Conservation (phyloP, 1,284 basidiomycete genomes). For the Quambalaria eucalypti region DNA sequence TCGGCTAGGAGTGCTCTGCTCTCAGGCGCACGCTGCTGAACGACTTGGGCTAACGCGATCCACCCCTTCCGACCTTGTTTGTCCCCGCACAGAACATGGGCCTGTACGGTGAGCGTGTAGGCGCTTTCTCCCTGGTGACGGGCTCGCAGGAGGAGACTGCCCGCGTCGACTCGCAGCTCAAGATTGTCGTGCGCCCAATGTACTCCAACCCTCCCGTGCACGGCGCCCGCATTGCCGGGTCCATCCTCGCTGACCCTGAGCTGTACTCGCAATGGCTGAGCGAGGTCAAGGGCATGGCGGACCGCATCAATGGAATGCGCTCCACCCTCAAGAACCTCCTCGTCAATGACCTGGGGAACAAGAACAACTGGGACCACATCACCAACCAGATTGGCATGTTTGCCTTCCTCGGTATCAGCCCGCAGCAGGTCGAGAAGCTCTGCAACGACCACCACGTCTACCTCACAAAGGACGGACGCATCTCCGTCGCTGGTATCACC, state of each 20-base stretch:
- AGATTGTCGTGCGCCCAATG: constrained; percentile 92
- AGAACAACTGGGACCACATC: constrained; percentile 42
- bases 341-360: constrained; percentile 42
- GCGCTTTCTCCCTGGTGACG: constrained; percentile 38
- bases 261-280: constrained; percentile 49
- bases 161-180: constrained; percentile 52
- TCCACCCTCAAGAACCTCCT: constrained; percentile 41
- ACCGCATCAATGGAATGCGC: constrained; percentile 48
- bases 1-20: not conserved
- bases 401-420: constrained; percentile 44
- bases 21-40: not conserved
- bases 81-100: constrained; percentile 44
- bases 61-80: not conserved
- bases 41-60: too few relatives aligned
- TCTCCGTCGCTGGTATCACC: constrained; percentile 47
- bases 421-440: constrained; percentile 46
- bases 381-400: constrained; percentile 48
- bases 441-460: constrained; percentile 47
- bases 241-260: constrained; percentile 47
- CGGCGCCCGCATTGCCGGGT: constrained; percentile 50
- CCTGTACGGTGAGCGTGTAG: constrained; percentile 47
- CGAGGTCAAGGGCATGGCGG: constrained; percentile 48
- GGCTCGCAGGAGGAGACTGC: constrained; percentile 40
- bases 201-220: constrained; percentile 98
- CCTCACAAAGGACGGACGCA: constrained; percentile 47